phyloP scores from a whole-genome alignment of 352 stramenopile genomes.

The Thraustochytrium striatum region DNA sequence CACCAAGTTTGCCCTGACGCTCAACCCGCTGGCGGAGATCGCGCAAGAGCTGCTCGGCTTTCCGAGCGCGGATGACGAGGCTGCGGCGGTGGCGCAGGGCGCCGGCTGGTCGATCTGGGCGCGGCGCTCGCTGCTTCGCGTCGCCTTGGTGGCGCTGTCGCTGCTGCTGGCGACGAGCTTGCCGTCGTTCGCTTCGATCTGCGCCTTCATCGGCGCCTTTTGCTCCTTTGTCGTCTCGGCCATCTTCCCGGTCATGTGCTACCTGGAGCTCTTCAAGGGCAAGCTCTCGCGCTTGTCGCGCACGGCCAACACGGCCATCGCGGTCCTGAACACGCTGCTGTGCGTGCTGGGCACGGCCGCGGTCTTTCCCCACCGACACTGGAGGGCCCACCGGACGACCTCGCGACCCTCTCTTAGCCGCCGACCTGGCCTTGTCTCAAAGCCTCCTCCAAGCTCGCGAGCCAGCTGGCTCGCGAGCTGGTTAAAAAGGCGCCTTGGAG shows the following conservation, averaged over 20 bases:
- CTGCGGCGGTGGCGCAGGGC: neutral
- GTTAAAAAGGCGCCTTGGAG: too few relatives aligned
- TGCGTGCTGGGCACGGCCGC: slow-evolving; percentile 69
- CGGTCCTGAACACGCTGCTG: slow-evolving; percentile 65
- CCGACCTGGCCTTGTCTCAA: too few relatives aligned
- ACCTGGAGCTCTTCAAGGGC: slow-evolving; percentile 72
- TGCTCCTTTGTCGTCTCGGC: slow-evolving; percentile 74
- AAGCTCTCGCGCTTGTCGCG: slow-evolving; percentile 61
- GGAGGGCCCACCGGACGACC: too few relatives aligned
- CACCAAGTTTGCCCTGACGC: slow-evolving; percentile 77
- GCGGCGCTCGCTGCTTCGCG: slow-evolving; percentile 55
- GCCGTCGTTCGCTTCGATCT: slow-evolving; percentile 73
- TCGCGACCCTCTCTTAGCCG: too few relatives aligned
- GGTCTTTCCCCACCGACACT: too few relatives aligned
- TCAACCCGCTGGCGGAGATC: slow-evolving; percentile 69
- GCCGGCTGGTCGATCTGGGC: neutral
- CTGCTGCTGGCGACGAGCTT: slow-evolving; percentile 68
- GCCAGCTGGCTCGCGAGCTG: too few relatives aligned
- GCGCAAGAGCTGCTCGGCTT: slow-evolving; percentile 62
- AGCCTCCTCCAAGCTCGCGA: too few relatives aligned
- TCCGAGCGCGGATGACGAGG: neutral
- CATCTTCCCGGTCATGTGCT: slow-evolving; percentile 74
- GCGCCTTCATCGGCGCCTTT: slow-evolving; percentile 73
- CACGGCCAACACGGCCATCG: slow-evolving; percentile 61
- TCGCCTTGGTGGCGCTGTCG: slow-evolving; percentile 60